A percentile compares a stretch with the other conserved stretches of the same genome.
These are phyloP conservation scores for Suillus alpinus DNA, from an alignment of 768 basidiomycete genomes.

Conservation along the genomic window DNA sequence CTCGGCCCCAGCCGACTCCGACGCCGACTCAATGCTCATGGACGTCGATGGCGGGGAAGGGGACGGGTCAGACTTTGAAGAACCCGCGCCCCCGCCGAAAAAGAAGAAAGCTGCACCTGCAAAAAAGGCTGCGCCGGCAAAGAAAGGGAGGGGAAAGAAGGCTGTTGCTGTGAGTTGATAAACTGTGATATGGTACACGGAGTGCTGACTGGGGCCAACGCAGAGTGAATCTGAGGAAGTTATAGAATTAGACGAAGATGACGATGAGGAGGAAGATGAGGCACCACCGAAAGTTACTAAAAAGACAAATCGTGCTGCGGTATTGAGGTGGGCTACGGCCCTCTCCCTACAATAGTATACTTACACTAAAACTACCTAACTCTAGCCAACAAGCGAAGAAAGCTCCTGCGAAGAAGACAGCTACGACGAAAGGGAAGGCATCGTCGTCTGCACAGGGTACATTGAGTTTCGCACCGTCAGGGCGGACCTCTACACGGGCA, in stretches of 20 bases:
- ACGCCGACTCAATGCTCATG: slow-evolving; percentile 76
- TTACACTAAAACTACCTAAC: neutral
- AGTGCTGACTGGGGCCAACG: neutral
- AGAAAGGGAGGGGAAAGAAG: slow-evolving; percentile 56
- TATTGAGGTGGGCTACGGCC: slow-evolving; percentile 50
- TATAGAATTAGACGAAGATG: slow-evolving; percentile 55
- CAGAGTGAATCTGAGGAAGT: slow-evolving; percentile 49
- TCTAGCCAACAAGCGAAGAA: slow-evolving; percentile 47
- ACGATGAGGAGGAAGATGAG: slow-evolving; percentile 50
- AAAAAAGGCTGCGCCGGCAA: slow-evolving; percentile 33
- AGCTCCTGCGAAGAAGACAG: slow-evolving; percentile 47
- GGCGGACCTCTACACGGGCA: slow-evolving; percentile 56
- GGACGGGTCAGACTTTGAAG: slow-evolving; percentile 47
- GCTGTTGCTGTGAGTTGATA: slow-evolving; percentile 32
- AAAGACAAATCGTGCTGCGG: slow-evolving; percentile 61
- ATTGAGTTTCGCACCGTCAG: slow-evolving; percentile 61
- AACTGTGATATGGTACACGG: neutral
- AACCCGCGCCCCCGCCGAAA: slow-evolving; percentile 36
- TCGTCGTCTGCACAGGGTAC: slow-evolving; percentile 44
- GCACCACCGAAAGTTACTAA: slow-evolving; percentile 45
- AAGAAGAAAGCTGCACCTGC: slow-evolving; percentile 41
- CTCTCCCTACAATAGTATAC: slow-evolving; percentile 23
- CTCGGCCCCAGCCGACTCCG: slow-evolving; percentile 46
- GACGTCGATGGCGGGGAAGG: slow-evolving; percentile 61
- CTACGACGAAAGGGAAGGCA: slow-evolving; percentile 31